These are phyloP conservation scores for Knoxia roxburghii DNA, from an alignment of 257 asterid genomes.

Conservation along the genomic window DNA sequence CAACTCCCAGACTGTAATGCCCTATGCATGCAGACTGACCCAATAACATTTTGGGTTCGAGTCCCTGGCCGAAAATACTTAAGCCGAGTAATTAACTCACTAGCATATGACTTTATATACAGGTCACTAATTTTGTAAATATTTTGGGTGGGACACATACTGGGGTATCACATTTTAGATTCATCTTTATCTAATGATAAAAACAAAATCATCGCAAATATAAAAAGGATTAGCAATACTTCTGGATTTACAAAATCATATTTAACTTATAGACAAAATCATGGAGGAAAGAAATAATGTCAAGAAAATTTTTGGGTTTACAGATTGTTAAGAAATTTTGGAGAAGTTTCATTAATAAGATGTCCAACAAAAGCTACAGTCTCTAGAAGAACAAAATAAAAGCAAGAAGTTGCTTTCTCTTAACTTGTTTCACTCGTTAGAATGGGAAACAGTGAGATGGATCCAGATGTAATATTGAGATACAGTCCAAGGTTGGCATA, in stretches of 20 bases:
- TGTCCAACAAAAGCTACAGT: background rate
- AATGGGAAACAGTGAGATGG: background rate
- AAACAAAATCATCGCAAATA: background rate
- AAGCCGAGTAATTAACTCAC: too few species aligned
- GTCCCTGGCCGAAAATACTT: too few species aligned
- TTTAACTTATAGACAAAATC: background rate
- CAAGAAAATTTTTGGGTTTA: background rate
- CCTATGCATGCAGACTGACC: too few species aligned
- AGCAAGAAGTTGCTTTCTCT: background rate
- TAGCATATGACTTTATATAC: too few species aligned
- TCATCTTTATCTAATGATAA: background rate
- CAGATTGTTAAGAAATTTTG: too few species aligned
- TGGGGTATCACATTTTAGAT: background rate
- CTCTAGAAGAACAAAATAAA: background rate
- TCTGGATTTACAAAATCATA: background rate
- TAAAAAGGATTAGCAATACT: background rate
- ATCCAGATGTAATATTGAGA: background rate
- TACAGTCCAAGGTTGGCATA: background rate
- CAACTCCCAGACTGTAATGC: too few species aligned
- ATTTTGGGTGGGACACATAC: too few species aligned
- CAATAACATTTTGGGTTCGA: too few species aligned
- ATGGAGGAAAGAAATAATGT: background rate
- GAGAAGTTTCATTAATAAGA: background rate
- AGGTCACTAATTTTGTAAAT: too few species aligned
- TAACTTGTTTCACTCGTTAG: background rate